Evolutionary conservation across 2,329 filamentous ascomycete species (phyloP), one percentile per base, ranked within the genome.

Genomic region (Aureobasidium sp.): DNA sequence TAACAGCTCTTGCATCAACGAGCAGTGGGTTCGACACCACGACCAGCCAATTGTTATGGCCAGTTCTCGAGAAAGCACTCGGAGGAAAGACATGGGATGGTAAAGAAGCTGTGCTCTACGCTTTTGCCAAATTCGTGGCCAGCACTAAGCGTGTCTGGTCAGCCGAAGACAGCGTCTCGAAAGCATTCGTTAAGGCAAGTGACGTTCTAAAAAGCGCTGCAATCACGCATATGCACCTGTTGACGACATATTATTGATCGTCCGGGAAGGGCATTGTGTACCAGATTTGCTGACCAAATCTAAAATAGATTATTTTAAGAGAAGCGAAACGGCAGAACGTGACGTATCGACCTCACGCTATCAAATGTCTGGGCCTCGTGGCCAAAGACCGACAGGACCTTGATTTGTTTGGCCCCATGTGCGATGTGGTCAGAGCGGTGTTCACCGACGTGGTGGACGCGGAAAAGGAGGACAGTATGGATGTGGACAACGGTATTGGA

Each of bases 241-340:
- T 38, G n/a, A 17, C 21, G 10, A 19, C 21, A 16, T 45, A 24
- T 27, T 27, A 25, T 29, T 17, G 4, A 2, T 14, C 40, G 40
- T 24, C 29, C 17, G 11, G 16, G 12, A 16, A 8, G 25, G 40
- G 30, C 25, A 53, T 35, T 22, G 30, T 38, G 48, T 56, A 52
- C 35, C 32, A 44, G 42, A 29, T 44, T 42, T 38, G 7, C 32
- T 51, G 30, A 51, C 48, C 6, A 14, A 6, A 34, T 39, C 29
- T 7, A 17, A 50, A 50, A 50, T 57, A 90, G 77, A 85, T 95
- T 59, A 80, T 80, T 4, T 68, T 91, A 14, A 80, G 91, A 54
- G 93, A 98, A 76, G 90, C 90, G 7, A 96, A 93, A 73, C 81
- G 93, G 27, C 91, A 90, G 64, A 96, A 96, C 63, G 80, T 83